Base-by-base conservation (phyloP, 192 early-diverging fungal species). In the Coemansia sp. region DNA sequence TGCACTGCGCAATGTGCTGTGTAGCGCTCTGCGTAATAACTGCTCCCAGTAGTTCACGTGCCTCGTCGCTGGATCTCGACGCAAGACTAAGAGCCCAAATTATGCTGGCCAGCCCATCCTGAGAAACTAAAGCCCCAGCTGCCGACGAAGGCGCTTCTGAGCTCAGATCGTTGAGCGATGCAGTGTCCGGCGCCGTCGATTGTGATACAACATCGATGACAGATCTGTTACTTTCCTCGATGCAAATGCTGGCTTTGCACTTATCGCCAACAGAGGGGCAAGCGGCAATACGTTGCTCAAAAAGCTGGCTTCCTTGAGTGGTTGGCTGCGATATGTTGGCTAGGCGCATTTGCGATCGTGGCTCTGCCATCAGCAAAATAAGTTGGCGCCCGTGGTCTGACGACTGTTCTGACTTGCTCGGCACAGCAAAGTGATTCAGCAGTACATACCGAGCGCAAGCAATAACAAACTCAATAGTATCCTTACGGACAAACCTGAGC, bases 81-180 rank as follows among this genome's bases (percentile, higher is more conserved):
- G 77, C 77, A 10, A 80, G 63, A n/a, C 77, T 71, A 15, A 80
- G 66, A 1, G 77, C 67, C 77, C 77, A 80, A 19, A 80, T 67
- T 3, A 72, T 50, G 15, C 57, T 52, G 51, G 71, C 54, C 11
- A 75, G 61, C 5, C 72, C 72, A 9, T 50, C 37, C 9, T 59
- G 65, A 5, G 66, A 32, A 23, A 59, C 41, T 8, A 53, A 57
- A 15, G 62, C 37, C 32, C 32, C 29, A 19, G 48, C 19, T 3
- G 10, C 51, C 7, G 23, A 19, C 17, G 35, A 57, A 21, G 22
- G 25, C 25, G 6, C 62, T 11, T 45, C 41, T 1, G 60, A 24
- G 7, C 65, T 57, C 9, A 71, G 53, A 9, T 63, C 72, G 19
- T 39, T 53, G 5, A 80, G 67, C 24, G 72, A 68, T 15, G 43